Evolutionary conservation across 129 eudicot genomes (phyloP).

Genomic region (Calendula officinalis): DNA sequence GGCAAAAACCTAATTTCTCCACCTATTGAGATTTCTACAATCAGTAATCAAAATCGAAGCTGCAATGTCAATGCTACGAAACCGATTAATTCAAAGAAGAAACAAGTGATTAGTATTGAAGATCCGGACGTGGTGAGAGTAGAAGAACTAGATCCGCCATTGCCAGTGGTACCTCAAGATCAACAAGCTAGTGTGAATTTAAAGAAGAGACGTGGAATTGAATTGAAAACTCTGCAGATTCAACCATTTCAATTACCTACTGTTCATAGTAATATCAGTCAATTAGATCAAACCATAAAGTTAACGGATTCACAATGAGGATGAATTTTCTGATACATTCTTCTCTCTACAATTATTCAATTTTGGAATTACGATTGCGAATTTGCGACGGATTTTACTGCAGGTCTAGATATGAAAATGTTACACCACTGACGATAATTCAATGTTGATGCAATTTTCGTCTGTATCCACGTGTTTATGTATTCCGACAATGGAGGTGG

Average conservation of each 20-base stretch:
- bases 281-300: neutral
- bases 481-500: neutral
- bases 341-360: neutral
- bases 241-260: slow-evolving; percentile 33
- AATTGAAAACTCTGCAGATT: slow-evolving; percentile 40
- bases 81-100: neutral
- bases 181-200: slow-evolving; percentile 37
- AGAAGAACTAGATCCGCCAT: slow-evolving; percentile 64
- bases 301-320: neutral
- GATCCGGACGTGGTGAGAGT: slow-evolving; percentile 25
- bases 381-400: neutral
- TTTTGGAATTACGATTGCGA: neutral
- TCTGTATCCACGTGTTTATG: neutral
- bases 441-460: neutral
- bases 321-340: neutral
- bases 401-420: neutral
- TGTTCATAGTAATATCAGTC: neutral
- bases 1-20: slow-evolving; percentile 32
- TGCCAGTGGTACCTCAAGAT: slow-evolving; percentile 48
- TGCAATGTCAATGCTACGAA: neutral
- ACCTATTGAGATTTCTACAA: slow-evolving; percentile 2
- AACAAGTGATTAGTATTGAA: slow-evolving; percentile 4
- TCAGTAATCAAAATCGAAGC: neutral
- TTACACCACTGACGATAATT: neutral
- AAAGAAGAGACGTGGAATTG: slow-evolving; percentile 45